Base-by-base conservation (phyloP, 768 basidiomycete species). In the Amanita phalloides region DNA sequence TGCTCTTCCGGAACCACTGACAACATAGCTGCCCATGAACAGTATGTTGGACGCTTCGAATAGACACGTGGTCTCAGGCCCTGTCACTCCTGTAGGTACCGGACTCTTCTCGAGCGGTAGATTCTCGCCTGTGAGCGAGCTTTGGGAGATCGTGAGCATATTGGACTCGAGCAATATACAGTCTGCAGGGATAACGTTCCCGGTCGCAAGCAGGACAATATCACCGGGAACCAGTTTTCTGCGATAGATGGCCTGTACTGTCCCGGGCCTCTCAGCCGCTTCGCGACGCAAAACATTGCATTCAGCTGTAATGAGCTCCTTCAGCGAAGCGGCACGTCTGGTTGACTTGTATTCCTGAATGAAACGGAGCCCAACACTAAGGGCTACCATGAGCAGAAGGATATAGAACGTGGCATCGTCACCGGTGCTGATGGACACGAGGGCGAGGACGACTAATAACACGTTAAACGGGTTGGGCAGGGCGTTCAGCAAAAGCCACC, bases 381-480 rank as follows among this genome's bases (percentile, higher is more conserved):
- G 66, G 20, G 65, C 49, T 2, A 69, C 30, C 66, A 67, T 67
- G 35, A 54, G 46, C 33, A 69, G 60, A 66, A 67, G 66, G 43
- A 67, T 66, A 6, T 55, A 55, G 26, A 69, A 67, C 3, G 66
- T 69, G 4, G 66, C 57, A 11, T 62, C 35, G 20, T 68, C 67
- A 43, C 62, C 11, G 9, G 66, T 67, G 10, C 58, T 64, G 14
- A 64, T 57, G 37, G 64, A 68, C 33, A 69, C 45, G 3, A 61
- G 0, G 0, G 66, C 66, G 6, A 67, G 63, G 42, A 66, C 48
- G 6, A 59, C 59, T 48, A 67, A 48, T 33, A 67, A 59, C 8
- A 69, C 45, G 6, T 67, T 67, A 56, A 67, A 67, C 6, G 66
- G 68, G 48, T 69, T 68, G 58, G 59, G 60, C 20, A 68, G 14